These are phyloP conservation scores for Naganishia vishniacii DNA, from an alignment of 768 basidiomycete species.

Conservation along the genomic window DNA sequence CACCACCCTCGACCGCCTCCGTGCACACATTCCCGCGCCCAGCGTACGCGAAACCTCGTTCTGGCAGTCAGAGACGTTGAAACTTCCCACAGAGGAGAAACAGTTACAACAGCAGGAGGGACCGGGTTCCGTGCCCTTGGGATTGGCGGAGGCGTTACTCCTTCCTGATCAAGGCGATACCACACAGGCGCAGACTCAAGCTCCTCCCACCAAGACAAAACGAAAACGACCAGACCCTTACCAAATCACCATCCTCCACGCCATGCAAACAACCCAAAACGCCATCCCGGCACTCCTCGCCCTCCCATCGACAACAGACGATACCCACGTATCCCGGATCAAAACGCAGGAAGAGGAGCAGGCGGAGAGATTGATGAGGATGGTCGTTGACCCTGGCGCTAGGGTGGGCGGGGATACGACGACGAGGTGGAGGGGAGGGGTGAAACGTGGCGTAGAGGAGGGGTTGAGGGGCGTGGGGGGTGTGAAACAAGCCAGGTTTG, in stretches of 20 bases:
- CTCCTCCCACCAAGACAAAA: neutral
- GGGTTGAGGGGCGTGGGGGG: constrained; percentile 6
- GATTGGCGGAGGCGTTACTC: neutral
- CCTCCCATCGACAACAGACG: neutral
- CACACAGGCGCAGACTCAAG: neutral
- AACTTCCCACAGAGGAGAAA: constrained; percentile 14
- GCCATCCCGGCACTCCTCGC: neutral
- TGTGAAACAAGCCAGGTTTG: constrained; percentile 22
- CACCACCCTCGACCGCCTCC: constrained; percentile 2
- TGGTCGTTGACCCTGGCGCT: neutral
- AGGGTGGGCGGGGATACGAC: neutral
- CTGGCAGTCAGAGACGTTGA: constrained; percentile 20
- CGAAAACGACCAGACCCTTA: constrained; percentile 14
- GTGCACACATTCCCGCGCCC: constrained; percentile 1
- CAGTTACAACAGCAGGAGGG: neutral
- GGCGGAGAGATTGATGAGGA: constrained; percentile 5
- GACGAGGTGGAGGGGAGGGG: constrained; percentile 3
- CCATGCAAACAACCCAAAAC: constrained; percentile 21
- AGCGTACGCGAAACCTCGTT: constrained; percentile 17
- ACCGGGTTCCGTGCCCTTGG: neutral
- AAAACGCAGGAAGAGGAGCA: constrained; percentile 17
- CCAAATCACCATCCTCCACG: constrained; percentile 9
- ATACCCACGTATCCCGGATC: neutral
- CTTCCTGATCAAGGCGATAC: neutral
- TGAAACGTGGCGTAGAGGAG: constrained; percentile 12